These are phyloP conservation scores for Aureobasidium zeae DNA, from an alignment of 2,329 filamentous ascomycete species.

Conservation along the genomic window DNA sequence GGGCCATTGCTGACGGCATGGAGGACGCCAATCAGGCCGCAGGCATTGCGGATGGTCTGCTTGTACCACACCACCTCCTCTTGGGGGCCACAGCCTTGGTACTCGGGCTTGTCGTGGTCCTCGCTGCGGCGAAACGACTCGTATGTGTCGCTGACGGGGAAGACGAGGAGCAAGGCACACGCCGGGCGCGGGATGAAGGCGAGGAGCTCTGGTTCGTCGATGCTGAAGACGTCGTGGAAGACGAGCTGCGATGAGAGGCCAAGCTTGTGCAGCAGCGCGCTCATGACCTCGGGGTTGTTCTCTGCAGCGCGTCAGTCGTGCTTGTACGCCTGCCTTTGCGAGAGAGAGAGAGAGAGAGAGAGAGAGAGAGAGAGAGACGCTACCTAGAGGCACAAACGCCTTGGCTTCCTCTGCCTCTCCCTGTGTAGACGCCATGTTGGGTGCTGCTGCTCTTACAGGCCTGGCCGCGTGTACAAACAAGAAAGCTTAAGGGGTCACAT, in stretches of 20 bases:
- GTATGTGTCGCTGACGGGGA: conserved; percentile 73
- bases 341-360: too few species aligned
- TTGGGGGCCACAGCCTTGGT: conserved; percentile 54
- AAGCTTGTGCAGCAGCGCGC: conserved; percentile 67
- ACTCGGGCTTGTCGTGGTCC: conserved; percentile 55
- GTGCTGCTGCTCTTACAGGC: neutral
- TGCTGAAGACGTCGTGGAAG: conserved; percentile 86
- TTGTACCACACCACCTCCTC: conserved; percentile 89
- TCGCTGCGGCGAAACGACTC: conserved; percentile 66
- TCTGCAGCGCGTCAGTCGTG: conserved; percentile 32
- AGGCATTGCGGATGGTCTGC: conserved; percentile 90
- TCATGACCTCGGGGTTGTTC: conserved; percentile 85
- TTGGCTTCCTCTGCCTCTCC: conserved; percentile 16
- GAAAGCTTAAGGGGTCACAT: neutral
- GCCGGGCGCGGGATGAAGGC: conserved; percentile 81
- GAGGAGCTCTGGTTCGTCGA: conserved; percentile 76
- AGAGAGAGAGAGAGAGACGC: too few species aligned
- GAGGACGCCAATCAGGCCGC: conserved; percentile 78
- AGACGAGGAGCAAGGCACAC: conserved; percentile 81
- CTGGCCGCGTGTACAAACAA: neutral
- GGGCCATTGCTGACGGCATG: conserved; percentile 74
- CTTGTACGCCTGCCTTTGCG: neutral
- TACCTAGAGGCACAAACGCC: conserved; percentile 17
- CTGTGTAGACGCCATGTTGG: conserved; percentile 11
- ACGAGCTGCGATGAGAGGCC: conserved; percentile 68